Percentiles rank a stretch among this genome's conserved stretches.
Evolutionary conservation across 1,284 basidiomycete species (phyloP).

Genomic region (Microbotryum scabiosae): DNA sequence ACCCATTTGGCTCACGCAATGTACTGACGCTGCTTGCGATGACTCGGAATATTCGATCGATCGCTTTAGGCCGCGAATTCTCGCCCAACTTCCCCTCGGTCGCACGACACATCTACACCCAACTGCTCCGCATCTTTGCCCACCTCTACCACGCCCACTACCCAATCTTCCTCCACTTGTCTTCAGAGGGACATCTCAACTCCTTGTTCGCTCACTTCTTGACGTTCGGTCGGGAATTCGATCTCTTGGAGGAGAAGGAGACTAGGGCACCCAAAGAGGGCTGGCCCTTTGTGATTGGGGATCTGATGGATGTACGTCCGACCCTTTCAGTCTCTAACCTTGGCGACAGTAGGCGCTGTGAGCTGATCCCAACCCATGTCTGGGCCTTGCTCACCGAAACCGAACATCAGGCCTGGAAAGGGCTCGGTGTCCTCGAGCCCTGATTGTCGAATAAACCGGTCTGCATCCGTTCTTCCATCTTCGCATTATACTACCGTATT

Average conservation of each 20-base stretch:
- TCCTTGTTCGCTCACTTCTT: constrained; percentile 96
- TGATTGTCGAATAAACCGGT: not conserved
- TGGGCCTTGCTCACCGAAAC: not conserved
- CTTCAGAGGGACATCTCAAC: constrained; percentile 93
- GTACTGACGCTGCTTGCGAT: not conserved
- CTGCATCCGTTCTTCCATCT: too few species aligned
- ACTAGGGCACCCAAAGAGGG: constrained; percentile 52
- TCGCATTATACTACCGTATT: too few species aligned
- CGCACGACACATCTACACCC: constrained; percentile 92
- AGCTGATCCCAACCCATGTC: not conserved
- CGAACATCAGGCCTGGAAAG: constrained; percentile 21
- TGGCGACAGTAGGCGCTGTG: not conserved
- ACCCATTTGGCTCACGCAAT: not conserved
- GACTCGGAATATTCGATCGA: not conserved
- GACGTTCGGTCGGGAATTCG: constrained; percentile 73
- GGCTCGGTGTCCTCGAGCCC: constrained; percentile 26
- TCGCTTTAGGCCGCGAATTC: constrained; percentile 70
- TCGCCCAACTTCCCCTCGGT: constrained; percentile 80
- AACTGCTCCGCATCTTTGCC: constrained; percentile 92
- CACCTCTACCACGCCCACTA: constrained; percentile 98
- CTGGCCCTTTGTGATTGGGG: constrained; percentile 37
- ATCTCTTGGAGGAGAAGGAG: constrained; percentile 61
- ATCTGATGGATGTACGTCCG: constrained; percentile 35
- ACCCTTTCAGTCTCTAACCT: not conserved
- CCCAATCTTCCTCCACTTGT: constrained; percentile 78